Percentiles rank a stretch among this genome's conserved stretches.
Conservation (phyloP, 495 filamentous ascomycete species). For the Penicillium dipodomyicola region DNA sequence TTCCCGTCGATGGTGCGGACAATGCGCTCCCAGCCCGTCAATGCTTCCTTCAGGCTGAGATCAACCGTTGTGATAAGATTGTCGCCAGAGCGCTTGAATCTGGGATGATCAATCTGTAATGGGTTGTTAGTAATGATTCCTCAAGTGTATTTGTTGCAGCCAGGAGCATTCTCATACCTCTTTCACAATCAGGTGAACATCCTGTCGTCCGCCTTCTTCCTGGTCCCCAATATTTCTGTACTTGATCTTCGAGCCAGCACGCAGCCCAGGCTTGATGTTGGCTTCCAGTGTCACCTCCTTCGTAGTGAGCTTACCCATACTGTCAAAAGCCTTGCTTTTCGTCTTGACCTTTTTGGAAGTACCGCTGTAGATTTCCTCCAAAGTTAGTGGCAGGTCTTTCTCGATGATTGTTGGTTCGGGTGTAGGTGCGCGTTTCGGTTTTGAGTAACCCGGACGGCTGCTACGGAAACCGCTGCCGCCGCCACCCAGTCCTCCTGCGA, state of each 20-base stretch:
- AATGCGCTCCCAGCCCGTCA: conserved; percentile 89
- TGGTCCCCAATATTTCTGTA: conserved; percentile 95
- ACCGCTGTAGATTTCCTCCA: conserved; percentile 85
- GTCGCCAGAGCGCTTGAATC: conserved; percentile 82
- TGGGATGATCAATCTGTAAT: conserved; percentile 73
- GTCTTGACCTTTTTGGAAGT: conserved; percentile 95
- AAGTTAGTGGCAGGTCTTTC: conserved; percentile 70
- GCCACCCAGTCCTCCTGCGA: conserved; percentile 43
- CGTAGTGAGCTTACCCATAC: conserved; percentile 73
- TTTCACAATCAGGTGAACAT: conserved; percentile 88
- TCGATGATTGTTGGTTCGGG: conserved; percentile 90
- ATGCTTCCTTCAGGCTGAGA: conserved; percentile 88
- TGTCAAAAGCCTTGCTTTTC: conserved; percentile 91
- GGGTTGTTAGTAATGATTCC: conserved; percentile 21
- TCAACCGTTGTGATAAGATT: conserved; percentile 75
- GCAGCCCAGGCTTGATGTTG: conserved; percentile 89
- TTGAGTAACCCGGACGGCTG: conserved; percentile 40
- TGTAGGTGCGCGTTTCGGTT: conserved; percentile 52
- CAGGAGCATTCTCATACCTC: conserved; percentile 62
- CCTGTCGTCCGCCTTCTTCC: conserved; percentile 95
- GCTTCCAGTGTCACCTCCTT: conserved; percentile 91
- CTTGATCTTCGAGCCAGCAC: conserved; percentile 96
- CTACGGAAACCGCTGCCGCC: conserved; percentile 34
- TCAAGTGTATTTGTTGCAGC: not conserved
- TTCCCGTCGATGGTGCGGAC: conserved; percentile 93